Base-by-base conservation (phyloP, 352 stramenopile species). In the Globisporangium iwayamae region DNA sequence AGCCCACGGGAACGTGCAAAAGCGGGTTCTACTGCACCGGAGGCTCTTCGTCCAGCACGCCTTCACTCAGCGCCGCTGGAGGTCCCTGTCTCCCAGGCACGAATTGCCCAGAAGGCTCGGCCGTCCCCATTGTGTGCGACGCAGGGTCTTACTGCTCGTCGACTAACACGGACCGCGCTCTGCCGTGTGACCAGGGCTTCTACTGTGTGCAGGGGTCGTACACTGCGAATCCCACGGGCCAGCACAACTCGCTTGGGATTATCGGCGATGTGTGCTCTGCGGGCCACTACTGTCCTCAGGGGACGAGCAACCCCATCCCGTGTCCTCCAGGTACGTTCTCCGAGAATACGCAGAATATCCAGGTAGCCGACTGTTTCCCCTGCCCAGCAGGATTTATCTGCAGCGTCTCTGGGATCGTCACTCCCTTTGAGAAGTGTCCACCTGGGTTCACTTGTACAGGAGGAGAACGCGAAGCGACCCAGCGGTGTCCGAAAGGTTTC, bases 181-280 rank as follows among this genome's bases (percentile, higher is more conserved):
- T 92, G 8, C 78, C 81, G 0, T 98, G 92, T 39, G 66, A 79
- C 4, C 63, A 79, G 38, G 92, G 92, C 0, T 97, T 92, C 66
- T 97, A 96, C 66, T 98, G 91, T 56, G 70, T 96, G 0, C 89
- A 96, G 65, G 85, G 85, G 9, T 93, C 85, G 13, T 96, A 79
- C 65, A 94, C 85, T 1, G 72, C 81, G 8, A 88, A 74, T 2
- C 85, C 85, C 8, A 92, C 82, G 0, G 84, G 85, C 0, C 71
- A 91, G 64, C 82, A 69, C 56, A 94, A 93, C 63, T 81, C 78
- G 11, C 70, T 93, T 7, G 85, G 85, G 2, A 72, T 69, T 0
- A 92, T 96, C 32, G 87, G 87, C 8, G 63, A 96, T 56, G 73
- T 93, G 0, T 95, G 84, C 46, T 73, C 74, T 6, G 61, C 57